Evolutionary conservation across 345 rosid species (phyloP), one percentile per base, ranked within the genome.

Genomic region (Nephelium lappaceum): DNA sequence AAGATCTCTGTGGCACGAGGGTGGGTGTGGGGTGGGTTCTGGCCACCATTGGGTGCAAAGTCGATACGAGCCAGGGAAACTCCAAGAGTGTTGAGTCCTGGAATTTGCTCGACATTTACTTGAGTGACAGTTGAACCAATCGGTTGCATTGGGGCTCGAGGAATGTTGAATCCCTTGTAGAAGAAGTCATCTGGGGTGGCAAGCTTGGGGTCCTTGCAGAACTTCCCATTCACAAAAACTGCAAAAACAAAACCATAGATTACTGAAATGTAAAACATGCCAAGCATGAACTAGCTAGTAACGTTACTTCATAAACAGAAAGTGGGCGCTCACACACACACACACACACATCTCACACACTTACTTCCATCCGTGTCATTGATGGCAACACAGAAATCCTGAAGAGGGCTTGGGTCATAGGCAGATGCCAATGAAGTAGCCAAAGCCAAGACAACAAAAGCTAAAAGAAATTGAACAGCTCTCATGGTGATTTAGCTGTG

Each of bases 221-320:
- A 79, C 71, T 81, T 74, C 8, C 85, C 88, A 36, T 85, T 81
- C 69, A 83, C 86, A 55, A 84, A 86, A 19, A 86, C 85, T 80
- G 65, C 83, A 74, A 57, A 57, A 57, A 18, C 62, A 57, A 57
- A 57, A n/a, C 25, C 62, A 49, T 5, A 49, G 55, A 49, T 11
- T 49, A 49, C 55, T 15, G 15, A 61, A 61, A 61, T 25, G 5
- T 23, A 25, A 61, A 4, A 18, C 5, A 4, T 12, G 19, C 64
- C 12, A 19, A 14, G 21, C 6, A 4, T 36, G 18, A 16, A 19
- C 36, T 31, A 31, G 36, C 31, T 43, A 2, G 25, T 43, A 24
- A 57, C 42, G 45, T 15, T 11, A 49, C n/a, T 1, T 8, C 51
- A 45, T 45, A 45, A 45, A 45, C 51, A 45, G 51, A 7, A 45